Base-by-base conservation (phyloP, 1,139 yeast species). In the Candida labiduridarum region DNA sequence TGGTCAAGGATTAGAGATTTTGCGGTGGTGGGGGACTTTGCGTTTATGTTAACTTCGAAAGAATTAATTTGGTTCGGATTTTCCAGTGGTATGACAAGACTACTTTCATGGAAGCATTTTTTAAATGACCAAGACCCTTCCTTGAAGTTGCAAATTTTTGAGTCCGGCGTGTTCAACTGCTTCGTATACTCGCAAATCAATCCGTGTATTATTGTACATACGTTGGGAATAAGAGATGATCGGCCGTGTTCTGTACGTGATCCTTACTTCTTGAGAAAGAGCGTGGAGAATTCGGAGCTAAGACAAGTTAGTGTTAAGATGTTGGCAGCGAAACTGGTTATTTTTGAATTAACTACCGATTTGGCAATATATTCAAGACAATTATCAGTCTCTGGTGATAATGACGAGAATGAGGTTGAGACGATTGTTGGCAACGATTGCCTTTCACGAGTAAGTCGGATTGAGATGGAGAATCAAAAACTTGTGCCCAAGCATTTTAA, bases 31-130 rank as follows among this genome's bases (percentile, higher is more conserved):
- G 58, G 57, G 18, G 43, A 14, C 63, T 61, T 10, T 55, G 69
- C 74, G 11, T 73, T 84, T 36, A 53, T 85, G 11, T 64, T 86
- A 15, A 85, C 92, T 0, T 77, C 89, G 0, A 81, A 76, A 54
- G 94, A 87, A 60, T 52, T 86, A 11, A 78, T 84, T 1, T 66
- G 86, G 69, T 59, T 83, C 14, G 68, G 70, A 45, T 55, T 72
- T 1, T 47, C 51, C 1, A 53, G 57, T 0, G 48, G 54, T 2
- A 56, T 71, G 3, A 66, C 66, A 38, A 72, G 87, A 51, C 53
- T 82, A 8, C 59, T 89, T 2, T 79, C 91, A 0, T 86, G 92
- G 90, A 85, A 84, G 52, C 96, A 89, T 64, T 79, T 71, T 53
- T 66, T 86, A 43, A 75, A 77, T 43, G 75, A 79, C 10, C 52